Conservation (phyloP, 2,329 filamentous ascomycete genomes). For the Rhinocladiella mackenziei region DNA sequence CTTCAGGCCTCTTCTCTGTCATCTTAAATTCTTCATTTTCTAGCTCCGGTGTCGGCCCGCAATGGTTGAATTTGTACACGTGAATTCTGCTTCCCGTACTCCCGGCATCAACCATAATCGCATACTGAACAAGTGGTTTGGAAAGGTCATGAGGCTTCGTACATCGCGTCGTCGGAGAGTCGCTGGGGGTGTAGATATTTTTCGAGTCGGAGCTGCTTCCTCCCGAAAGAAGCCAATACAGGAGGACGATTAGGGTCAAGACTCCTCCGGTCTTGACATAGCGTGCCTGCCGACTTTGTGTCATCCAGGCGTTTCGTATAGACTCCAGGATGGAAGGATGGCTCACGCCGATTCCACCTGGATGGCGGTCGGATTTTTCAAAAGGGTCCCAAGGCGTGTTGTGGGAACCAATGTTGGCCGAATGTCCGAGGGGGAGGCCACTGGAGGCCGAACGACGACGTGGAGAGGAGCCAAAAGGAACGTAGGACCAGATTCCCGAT, state of each 20-base stretch:
- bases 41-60: conserved; percentile 87
- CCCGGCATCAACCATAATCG: conserved; percentile 96
- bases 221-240: conserved; percentile 52
- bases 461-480: conserved; percentile 42
- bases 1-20: conserved; percentile 78
- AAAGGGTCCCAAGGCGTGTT: conserved; percentile 38
- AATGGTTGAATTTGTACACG: conserved; percentile 99
- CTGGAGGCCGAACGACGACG: conserved; percentile 52
- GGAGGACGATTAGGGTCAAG: conserved; percentile 55
- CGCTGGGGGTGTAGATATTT: conserved; percentile 25
- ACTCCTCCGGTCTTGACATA: conserved; percentile 61
- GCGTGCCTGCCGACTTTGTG: conserved; percentile 58
- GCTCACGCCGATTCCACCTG: conserved; percentile 11
- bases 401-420: conserved; percentile 28
- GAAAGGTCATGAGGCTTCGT: conserved; percentile 76
- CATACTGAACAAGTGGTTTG: conserved; percentile 95
- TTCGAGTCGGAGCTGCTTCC: conserved; percentile 15
- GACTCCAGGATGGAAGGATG: conserved; percentile 41
- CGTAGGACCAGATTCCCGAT: conserved; percentile 52
- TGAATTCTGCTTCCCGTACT: conserved; percentile 98
- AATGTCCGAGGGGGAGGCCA: conserved; percentile 40
- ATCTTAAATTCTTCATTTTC: conserved; percentile 90
- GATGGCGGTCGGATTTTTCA: conserved; percentile 46
- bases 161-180: conserved; percentile 58
- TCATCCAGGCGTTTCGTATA: conserved; percentile 52